Conservation (phyloP, 768 basidiomycete species). For the Dioszegia crocea region DNA sequence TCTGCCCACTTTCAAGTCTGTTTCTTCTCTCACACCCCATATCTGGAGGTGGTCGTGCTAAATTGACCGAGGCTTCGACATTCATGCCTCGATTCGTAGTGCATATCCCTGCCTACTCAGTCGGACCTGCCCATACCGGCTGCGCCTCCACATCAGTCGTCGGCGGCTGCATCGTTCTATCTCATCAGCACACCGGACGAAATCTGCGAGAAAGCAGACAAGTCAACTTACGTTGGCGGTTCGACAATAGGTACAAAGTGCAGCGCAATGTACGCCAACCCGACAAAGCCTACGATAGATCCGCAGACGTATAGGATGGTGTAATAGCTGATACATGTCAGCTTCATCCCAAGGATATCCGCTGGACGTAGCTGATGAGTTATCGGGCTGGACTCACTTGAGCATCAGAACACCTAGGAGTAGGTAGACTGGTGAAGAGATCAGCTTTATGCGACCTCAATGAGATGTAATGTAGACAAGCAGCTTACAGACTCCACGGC, state of each 20-base stretch:
- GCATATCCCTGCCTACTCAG: slow-evolving; percentile 32
- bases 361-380: not conserved
- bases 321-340: slow-evolving; percentile 37
- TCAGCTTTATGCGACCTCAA: slow-evolving; percentile 1
- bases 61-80: too few species aligned
- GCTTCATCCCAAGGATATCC: too few species aligned
- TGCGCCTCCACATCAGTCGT: slow-evolving; percentile 39
- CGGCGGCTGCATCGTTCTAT: slow-evolving; percentile 47
- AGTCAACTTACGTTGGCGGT: slow-evolving; percentile 43
- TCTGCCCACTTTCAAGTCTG: too few species aligned
- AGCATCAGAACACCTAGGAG: slow-evolving; percentile 46
- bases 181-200: not conserved
- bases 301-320: slow-evolving; percentile 49
- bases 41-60: too few species aligned
- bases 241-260: slow-evolving; percentile 47
- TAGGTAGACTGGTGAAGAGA: slow-evolving; percentile 41
- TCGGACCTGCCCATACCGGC: slow-evolving; percentile 48
- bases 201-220: too few species aligned
- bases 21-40: too few species aligned
- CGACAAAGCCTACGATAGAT: slow-evolving; percentile 42
- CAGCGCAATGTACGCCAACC: slow-evolving; percentile 44
- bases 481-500: slow-evolving; percentile 49
- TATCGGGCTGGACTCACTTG: slow-evolving; percentile 43
- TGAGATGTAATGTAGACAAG: not conserved
- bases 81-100: too few species aligned